Evolutionary conservation across 2,329 filamentous ascomycete genomes (phyloP).

Genomic region (Hypomyces perniciosus): DNA sequence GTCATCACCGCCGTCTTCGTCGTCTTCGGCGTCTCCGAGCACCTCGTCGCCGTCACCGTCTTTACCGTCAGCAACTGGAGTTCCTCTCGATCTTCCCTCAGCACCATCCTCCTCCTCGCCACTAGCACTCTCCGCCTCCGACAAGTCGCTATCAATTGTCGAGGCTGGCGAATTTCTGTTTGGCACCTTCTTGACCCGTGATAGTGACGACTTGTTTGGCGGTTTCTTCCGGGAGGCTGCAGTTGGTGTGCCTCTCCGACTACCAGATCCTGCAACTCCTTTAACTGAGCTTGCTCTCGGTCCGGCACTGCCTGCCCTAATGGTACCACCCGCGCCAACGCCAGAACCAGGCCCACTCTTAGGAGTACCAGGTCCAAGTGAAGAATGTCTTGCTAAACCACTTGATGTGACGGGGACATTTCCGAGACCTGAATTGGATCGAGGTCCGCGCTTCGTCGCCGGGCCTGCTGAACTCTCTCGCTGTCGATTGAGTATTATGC

Average conservation of each 20-base stretch:
- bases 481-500: conserved; percentile 53
- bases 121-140: conserved; percentile 54
- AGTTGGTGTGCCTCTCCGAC: conserved; percentile 45
- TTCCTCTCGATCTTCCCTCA: conserved; percentile 28
- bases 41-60: conserved; percentile 45
- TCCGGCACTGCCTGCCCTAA: conserved; percentile 54
- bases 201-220: conserved; percentile 53
- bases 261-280: conserved; percentile 30
- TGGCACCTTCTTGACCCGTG: conserved; percentile 53
- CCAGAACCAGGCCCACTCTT: conserved; percentile 34
- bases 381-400: conserved; percentile 55
- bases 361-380: conserved; percentile 56
- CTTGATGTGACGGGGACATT: conserved; percentile 48
- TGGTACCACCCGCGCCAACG: conserved; percentile 26
- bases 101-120: conserved; percentile 43
- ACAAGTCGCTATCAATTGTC: conserved; percentile 58
- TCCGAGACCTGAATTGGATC: conserved; percentile 42
- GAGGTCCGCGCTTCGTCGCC: conserved; percentile 48
- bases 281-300: conserved; percentile 48
- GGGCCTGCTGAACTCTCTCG: conserved; percentile 55
- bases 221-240: conserved; percentile 42
- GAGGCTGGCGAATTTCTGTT: conserved; percentile 57
- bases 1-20: conserved; percentile 69
- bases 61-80: conserved; percentile 29
- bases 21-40: conserved; percentile 51